Evolutionary conservation across 139 green algal species (phyloP).

Genomic region (Haematococcus sp.): DNA sequence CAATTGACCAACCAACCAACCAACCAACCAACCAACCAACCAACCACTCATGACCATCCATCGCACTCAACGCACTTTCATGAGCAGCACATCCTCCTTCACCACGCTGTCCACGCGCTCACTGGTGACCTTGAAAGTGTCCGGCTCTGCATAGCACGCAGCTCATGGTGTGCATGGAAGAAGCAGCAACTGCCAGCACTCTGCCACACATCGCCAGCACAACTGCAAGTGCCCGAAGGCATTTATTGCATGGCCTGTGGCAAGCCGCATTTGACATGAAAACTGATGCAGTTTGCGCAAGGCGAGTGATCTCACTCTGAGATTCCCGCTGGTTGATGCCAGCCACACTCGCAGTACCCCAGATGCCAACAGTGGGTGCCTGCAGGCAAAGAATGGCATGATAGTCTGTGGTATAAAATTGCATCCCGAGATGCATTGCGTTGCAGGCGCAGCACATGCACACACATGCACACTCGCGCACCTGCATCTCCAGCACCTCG

Average conservation of each 20-base stretch:
- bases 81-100: constrained; percentile 18
- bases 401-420: too few relatives aligned
- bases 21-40: constrained; percentile 5
- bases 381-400: not conserved
- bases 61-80: constrained; percentile 14
- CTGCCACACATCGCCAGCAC: too few relatives aligned
- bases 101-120: constrained; percentile 22
- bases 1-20: constrained; percentile 11
- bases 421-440: too few relatives aligned
- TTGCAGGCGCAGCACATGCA: not conserved
- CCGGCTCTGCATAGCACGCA: not conserved
- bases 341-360: constrained; percentile 17
- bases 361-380: constrained; percentile 10
- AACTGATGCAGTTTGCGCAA: too few relatives aligned
- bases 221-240: too few relatives aligned
- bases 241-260: too few relatives aligned
- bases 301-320: constrained; percentile 15
- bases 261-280: not conserved
- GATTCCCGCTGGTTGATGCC: not conserved
- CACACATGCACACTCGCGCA: not conserved
- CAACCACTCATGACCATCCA: constrained; percentile 2
- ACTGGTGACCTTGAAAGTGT: not conserved
- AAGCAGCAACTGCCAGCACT: too few relatives aligned
- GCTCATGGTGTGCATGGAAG: too few relatives aligned
- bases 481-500: not conserved